Evolutionary conservation across 2,329 filamentous ascomycete genomes (phyloP).

Genomic region (Cyclaneusma minus): DNA sequence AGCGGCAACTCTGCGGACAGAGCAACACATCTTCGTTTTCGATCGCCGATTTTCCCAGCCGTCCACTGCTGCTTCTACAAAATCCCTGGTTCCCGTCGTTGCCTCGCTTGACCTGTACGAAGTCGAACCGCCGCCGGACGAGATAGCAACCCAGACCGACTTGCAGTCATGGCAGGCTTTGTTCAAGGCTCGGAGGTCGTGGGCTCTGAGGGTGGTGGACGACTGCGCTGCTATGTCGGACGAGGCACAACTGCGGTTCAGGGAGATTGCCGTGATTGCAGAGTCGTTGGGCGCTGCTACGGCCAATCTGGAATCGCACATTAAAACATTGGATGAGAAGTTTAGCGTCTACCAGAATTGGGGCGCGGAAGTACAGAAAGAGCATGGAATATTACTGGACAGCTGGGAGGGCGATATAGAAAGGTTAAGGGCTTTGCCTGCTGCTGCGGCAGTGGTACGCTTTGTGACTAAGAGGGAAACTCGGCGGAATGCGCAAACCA

Average conservation of each 20-base stretch:
- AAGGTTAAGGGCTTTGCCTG: constrained; percentile 46
- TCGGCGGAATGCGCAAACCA: constrained; percentile 27
- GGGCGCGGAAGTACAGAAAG: constrained; percentile 49
- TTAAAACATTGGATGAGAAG: constrained; percentile 56
- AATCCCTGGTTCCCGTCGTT: constrained; percentile 29
- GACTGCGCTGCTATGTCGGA: constrained; percentile 52
- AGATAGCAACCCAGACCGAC: constrained; percentile 63
- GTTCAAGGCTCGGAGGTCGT: constrained; percentile 65
- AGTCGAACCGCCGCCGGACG: constrained; percentile 60
- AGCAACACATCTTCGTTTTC: constrained; percentile 88
- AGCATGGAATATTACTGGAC: constrained; percentile 47
- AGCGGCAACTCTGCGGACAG: constrained; percentile 58
- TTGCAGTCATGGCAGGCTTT: constrained; percentile 78
- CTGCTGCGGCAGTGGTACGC: constrained; percentile 48
- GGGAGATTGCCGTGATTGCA: constrained; percentile 61
- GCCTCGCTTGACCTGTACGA: constrained; percentile 38
- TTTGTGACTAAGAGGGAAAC: constrained; percentile 42
- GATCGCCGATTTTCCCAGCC: constrained; percentile 56
- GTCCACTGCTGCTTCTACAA: constrained; percentile 27
- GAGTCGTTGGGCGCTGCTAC: constrained; percentile 73
- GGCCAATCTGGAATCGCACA: constrained; percentile 65
- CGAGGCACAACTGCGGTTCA: constrained; percentile 47
- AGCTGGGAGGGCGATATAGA: constrained; percentile 56
- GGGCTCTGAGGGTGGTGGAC: constrained; percentile 58
- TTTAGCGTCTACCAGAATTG: constrained; percentile 56